A percentile compares a stretch with the other conserved stretches of the same genome.
These are phyloP conservation scores for Penicillium sp. DNA, from an alignment of 2,329 filamentous ascomycete genomes.

Conservation along the genomic window DNA sequence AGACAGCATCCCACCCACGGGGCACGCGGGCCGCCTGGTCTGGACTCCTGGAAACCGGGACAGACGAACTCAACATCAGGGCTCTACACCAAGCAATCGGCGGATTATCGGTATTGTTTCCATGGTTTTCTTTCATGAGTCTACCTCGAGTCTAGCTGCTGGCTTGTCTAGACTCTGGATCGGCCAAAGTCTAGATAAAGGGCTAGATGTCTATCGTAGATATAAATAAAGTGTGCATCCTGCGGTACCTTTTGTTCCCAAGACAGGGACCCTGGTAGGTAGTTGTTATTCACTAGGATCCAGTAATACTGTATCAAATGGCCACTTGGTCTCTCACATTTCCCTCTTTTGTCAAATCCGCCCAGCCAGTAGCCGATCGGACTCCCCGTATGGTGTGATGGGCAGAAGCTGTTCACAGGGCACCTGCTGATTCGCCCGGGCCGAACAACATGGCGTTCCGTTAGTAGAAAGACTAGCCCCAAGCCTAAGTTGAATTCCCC, in stretches of 20 bases:
- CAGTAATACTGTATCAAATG: too few species aligned
- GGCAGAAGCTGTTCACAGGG: constrained; percentile 8
- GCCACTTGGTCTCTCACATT: background rate
- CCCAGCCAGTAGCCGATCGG: background rate
- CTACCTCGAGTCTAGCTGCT: background rate
- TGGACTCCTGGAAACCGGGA: constrained; percentile 3
- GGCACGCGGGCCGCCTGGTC: constrained; percentile 2
- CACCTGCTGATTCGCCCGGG: constrained; percentile 20
- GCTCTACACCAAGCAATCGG: background rate
- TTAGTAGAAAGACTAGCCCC: constrained; percentile 4
- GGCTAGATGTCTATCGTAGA: background rate
- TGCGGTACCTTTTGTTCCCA: background rate
- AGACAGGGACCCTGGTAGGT: background rate
- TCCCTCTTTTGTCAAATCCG: background rate
- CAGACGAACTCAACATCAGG: background rate
- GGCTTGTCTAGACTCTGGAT: background rate
- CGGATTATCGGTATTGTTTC: background rate
- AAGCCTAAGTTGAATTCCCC: background rate
- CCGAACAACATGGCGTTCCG: constrained; percentile 11
- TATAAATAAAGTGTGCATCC: background rate
- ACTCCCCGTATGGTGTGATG: constrained; percentile 21
- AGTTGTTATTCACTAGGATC: too few species aligned
- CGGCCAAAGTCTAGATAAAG: background rate
- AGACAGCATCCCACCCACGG: constrained; percentile 3
- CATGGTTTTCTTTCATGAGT: background rate